Conservation (phyloP, 768 basidiomycete species). For the Tylopilus subfusipes region DNA sequence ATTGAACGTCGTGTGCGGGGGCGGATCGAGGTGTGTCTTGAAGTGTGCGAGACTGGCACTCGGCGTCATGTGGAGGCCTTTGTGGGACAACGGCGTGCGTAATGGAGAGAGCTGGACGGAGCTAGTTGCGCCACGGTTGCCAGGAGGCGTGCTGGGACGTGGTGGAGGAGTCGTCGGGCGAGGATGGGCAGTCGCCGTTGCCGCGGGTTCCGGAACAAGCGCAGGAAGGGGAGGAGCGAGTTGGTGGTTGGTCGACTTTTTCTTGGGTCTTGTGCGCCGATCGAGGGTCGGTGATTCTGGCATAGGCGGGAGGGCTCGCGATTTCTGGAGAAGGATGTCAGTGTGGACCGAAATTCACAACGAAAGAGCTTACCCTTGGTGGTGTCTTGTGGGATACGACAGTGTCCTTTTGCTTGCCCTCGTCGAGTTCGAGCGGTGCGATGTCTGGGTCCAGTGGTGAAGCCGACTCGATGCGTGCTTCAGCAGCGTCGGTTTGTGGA, state of each 20-base stretch:
- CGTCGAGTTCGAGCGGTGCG: conserved; percentile 1
- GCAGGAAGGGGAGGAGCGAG: conserved; percentile 20
- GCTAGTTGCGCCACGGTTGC: conserved; percentile 20
- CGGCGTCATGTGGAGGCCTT: conserved; percentile 68
- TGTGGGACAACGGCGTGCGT: conserved; percentile 67
- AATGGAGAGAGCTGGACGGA: conserved; percentile 51
- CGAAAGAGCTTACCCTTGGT: conserved; percentile 19
- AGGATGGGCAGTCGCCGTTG: conserved; percentile 10
- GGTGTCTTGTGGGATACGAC: conserved; percentile 25
- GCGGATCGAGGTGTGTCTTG: conserved; percentile 66
- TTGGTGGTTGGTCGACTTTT: conserved; percentile 16
- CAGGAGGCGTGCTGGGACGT: conserved; percentile 40
- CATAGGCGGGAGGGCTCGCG: conserved; percentile 37
- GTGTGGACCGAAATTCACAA: not conserved
- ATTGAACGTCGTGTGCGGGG: conserved; percentile 36
- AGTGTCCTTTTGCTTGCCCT: conserved; percentile 20
- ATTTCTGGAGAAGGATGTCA: conserved; percentile 30
- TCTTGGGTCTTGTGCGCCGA: conserved; percentile 28
- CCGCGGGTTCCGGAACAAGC: conserved; percentile 26
- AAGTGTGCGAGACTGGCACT: conserved; percentile 63
- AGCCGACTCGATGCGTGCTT: conserved; percentile 16
- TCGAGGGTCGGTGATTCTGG: conserved; percentile 47
- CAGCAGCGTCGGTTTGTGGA: conserved; percentile 12
- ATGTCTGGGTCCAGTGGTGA: conserved; percentile 14
- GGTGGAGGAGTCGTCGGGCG: conserved; percentile 36